phyloP scores from a whole-genome alignment of 2,329 filamentous ascomycete genomes.

The Waltergamsia citrina region DNA sequence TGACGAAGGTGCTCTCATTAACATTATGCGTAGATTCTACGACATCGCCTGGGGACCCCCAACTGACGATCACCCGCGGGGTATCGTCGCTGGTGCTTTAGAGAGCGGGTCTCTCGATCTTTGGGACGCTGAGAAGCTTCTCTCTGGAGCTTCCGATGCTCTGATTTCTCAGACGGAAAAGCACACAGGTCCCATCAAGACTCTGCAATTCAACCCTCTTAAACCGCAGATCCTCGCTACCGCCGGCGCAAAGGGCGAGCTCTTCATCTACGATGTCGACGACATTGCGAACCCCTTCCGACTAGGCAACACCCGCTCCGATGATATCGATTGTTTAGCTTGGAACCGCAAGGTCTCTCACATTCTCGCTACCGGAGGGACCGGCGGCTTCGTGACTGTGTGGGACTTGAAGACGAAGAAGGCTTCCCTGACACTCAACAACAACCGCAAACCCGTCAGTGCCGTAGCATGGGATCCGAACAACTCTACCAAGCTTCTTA shows the following conservation, averaged over 20 bases:
- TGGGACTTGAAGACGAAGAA: conserved; percentile 99
- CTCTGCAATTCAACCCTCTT: conserved; percentile 92
- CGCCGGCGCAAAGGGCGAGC: conserved; percentile 87
- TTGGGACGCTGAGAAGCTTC: conserved; percentile 75
- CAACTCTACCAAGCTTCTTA: conserved; percentile 88
- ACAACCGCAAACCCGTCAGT: conserved; percentile 88
- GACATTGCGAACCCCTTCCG: conserved; percentile 82
- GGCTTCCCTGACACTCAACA: conserved; percentile 91
- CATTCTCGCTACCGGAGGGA: conserved; percentile 89
- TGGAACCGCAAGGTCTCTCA: conserved; percentile 99
- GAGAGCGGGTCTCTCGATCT: conserved; percentile 91
- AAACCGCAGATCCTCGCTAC: conserved; percentile 87
- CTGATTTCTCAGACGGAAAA: conserved; percentile 79
- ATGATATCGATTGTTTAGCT: conserved; percentile 92
- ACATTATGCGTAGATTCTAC: conserved; percentile 61
- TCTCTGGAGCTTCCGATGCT: conserved; percentile 52
- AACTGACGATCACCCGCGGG: conserved; percentile 66
- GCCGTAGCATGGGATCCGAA: conserved; percentile 96
- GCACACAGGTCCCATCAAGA: conserved; percentile 86
- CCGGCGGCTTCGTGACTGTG: conserved; percentile 90
- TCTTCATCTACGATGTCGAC: conserved; percentile 92
- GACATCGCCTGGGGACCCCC: conserved; percentile 91
- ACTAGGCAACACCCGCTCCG: conserved; percentile 81
- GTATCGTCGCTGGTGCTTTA: conserved; percentile 88
- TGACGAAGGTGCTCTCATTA: conserved; percentile 5